Percentiles rank a stretch among this genome's conserved stretches.
Conservation (phyloP, 768 basidiomycete species). For the Piloderma croceum region DNA sequence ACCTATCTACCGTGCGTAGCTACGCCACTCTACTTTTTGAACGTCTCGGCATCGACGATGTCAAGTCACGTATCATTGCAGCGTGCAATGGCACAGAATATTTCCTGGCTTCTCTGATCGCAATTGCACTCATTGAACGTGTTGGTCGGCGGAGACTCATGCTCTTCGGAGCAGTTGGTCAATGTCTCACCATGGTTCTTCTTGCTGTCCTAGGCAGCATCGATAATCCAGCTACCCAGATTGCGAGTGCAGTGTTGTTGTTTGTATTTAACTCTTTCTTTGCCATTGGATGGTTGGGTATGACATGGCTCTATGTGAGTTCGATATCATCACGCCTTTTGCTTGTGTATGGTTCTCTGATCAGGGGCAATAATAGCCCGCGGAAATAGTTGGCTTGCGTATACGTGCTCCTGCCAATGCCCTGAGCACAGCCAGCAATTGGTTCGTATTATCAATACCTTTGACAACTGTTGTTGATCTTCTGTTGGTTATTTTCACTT, state of each 20-base stretch:
- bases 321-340: not conserved
- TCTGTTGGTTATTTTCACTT: conserved; percentile 41
- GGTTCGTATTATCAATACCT: too few species aligned
- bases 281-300: conserved; percentile 63
- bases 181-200: conserved; percentile 52
- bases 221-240: conserved; percentile 37
- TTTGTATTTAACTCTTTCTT: conserved; percentile 74
- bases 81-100: conserved; percentile 71
- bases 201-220: conserved; percentile 54
- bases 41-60: conserved; percentile 51
- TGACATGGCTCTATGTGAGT: conserved; percentile 66
- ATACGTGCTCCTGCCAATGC: conserved; percentile 64
- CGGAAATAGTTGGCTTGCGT: conserved; percentile 57
- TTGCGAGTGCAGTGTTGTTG: conserved; percentile 48
- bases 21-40: conserved; percentile 51
- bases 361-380: conserved; percentile 35
- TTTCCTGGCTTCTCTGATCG: conserved; percentile 64
- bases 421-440: conserved; percentile 48
- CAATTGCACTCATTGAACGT: conserved; percentile 66
- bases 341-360: not conserved
- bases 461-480: too few species aligned
- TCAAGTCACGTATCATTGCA: conserved; percentile 55
- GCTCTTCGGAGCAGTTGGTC: conserved; percentile 62
- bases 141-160: conserved; percentile 70
- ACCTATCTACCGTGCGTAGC: conserved; percentile 12